These are phyloP conservation scores for Lantana camara DNA, from an alignment of 257 asterid species.

Conservation along the genomic window DNA sequence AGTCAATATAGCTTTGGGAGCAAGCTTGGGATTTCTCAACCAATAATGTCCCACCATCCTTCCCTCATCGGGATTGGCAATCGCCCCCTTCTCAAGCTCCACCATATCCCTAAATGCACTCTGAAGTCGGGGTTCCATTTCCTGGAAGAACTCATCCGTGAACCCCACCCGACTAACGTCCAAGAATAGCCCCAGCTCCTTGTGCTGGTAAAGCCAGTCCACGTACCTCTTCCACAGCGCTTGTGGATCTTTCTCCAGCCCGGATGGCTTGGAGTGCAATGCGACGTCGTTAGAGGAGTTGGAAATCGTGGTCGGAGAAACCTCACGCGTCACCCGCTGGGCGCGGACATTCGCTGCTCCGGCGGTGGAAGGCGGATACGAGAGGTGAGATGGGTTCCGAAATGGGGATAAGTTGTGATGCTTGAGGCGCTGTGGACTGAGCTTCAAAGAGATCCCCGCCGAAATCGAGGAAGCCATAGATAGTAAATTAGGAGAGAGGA, in stretches of 20 bases:
- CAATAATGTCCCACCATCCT: conserved; percentile 99
- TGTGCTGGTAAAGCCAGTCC: conserved; percentile 96
- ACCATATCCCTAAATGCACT: conserved; percentile 79
- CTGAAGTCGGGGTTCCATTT: conserved; percentile 84
- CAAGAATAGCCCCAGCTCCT: conserved; percentile 86
- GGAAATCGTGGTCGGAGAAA: conserved; percentile 46
- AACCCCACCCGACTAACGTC: conserved; percentile 96
- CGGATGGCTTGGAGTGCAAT: conserved; percentile 25
- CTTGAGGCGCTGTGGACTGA: conserved; percentile 16
- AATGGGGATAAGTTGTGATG: conserved; percentile 6
- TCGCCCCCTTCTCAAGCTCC: conserved; percentile 90
- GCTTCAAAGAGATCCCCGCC: conserved; percentile 40
- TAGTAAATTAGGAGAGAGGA: background rate
- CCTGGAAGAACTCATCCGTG: conserved; percentile 62
- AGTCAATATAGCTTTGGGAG: conserved; percentile 67
- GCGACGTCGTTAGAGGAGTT: conserved; percentile 37
- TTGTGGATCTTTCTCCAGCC: conserved; percentile 61
- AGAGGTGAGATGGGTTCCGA: background rate
- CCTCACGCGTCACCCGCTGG: conserved; percentile 82
- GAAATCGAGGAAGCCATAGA: conserved; percentile 43
- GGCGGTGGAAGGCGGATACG: conserved; percentile 10
- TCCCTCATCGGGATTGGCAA: conserved; percentile 96
- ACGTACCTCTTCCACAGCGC: conserved; percentile 81
- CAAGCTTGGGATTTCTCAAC: conserved; percentile 78
- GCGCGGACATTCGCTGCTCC: conserved; percentile 27